phyloP scores from a whole-genome alignment of 345 rosid genomes.

The Pistacia atlantica region DNA sequence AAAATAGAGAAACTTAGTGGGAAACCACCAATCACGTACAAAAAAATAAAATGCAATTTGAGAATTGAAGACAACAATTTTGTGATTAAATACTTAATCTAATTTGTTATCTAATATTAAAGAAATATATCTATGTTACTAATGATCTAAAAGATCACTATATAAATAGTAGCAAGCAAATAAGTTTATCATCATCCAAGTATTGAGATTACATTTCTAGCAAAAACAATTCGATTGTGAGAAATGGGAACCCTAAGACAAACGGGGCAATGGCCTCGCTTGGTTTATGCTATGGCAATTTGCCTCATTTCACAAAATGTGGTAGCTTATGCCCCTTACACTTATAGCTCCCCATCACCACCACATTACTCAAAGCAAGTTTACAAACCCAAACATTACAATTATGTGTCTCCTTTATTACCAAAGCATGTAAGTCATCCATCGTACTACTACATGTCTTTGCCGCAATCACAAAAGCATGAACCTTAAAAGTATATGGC shows the following conservation, averaged over 20 bases:
- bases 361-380: no score
- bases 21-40: background rate
- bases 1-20: background rate
- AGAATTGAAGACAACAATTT: no score
- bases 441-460: no score
- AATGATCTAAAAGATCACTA: conserved; percentile 14
- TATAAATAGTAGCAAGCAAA: conserved; percentile 21
- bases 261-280: background rate
- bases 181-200: no score
- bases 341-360: no score
- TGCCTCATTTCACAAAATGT: no score
- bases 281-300: background rate
- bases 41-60: background rate
- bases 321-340: no score
- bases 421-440: no score
- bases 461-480: no score
- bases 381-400: no score
- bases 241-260: background rate
- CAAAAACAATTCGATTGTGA: background rate
- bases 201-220: background rate
- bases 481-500: no score
- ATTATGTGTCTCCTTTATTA: no score
- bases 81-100: background rate
- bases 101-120: background rate
- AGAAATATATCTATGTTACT: background rate